These are phyloP conservation scores for Trichomonas gallinae DNA, from an alignment of 208 protist species.

Conservation along the genomic window DNA sequence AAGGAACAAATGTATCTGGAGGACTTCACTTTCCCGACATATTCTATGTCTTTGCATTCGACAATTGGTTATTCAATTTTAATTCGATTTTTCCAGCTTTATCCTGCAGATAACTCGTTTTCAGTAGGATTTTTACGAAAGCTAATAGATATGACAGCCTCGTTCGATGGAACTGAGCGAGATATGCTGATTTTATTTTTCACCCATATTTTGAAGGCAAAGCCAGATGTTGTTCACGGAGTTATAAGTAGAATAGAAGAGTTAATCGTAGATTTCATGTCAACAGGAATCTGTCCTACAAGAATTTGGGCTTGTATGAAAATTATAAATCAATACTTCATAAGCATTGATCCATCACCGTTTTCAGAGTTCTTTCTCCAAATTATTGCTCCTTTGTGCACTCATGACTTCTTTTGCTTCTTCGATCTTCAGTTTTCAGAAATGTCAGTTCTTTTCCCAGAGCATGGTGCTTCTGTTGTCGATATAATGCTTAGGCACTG, in stretches of 20 bases:
- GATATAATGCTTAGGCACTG: neutral
- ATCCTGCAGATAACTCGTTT: neutral
- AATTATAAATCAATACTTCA: neutral
- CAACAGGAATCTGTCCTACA: neutral
- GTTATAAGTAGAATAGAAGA: neutral
- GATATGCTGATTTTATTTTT: neutral
- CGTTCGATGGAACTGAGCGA: neutral
- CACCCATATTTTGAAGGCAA: neutral
- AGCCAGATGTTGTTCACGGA: neutral
- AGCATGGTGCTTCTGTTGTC: neutral
- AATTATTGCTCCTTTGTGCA: neutral
- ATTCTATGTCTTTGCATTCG: neutral
- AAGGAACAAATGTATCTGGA: neutral
- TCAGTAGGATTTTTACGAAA: neutral
- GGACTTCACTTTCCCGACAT: neutral
- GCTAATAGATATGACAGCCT: neutral
- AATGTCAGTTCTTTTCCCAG: neutral
- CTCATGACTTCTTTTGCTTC: neutral
- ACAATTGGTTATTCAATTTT: neutral
- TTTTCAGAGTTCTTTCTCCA: neutral
- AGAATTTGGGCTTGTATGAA: neutral
- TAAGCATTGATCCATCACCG: neutral
- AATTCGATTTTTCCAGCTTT: neutral
- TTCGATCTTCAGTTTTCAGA: neutral
- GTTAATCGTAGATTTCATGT: neutral